A percentile compares a stretch with the other conserved stretches of the same genome.
Conservation (phyloP, 192 early-diverging fungal species). For the Chytriomyces sp. region DNA sequence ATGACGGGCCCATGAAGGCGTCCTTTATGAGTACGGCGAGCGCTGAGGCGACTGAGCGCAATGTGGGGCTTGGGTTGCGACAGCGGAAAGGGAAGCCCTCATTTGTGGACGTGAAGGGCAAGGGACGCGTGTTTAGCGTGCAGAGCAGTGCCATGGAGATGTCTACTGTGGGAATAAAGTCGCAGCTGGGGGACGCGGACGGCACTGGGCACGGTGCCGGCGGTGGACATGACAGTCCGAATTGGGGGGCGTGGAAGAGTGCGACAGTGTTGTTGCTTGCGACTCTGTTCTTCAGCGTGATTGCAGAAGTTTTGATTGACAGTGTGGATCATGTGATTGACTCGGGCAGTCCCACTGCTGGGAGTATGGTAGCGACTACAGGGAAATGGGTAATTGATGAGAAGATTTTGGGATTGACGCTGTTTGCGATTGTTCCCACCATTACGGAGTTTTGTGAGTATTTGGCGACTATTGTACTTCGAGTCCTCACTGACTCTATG, state of each 20-base stretch:
- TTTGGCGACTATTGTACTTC: background rate
- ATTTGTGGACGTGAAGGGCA: background rate
- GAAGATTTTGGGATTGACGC: conserved; percentile 89
- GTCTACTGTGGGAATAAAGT: background rate
- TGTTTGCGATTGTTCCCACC: conserved; percentile 95
- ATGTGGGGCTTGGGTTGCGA: background rate
- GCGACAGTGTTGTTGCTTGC: conserved; percentile 76
- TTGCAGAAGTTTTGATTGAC: conserved; percentile 91
- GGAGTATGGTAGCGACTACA: background rate
- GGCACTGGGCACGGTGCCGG: conserved; percentile 64
- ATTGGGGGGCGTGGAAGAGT: conserved; percentile 84
- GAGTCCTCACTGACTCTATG: conserved; percentile 41
- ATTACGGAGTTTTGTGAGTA: conserved; percentile 84
- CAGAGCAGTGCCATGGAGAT: too few species aligned
- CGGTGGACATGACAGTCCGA: conserved; percentile 87
- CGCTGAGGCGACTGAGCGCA: background rate
- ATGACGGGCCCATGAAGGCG: background rate
- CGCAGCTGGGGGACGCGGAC: conserved; percentile 33
- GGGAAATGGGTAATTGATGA: conserved; percentile 63
- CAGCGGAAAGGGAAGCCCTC: background rate
- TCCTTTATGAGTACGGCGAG: background rate
- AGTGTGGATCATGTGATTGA: conserved; percentile 81
- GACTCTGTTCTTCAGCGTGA: conserved; percentile 81
- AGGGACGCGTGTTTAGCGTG: background rate
- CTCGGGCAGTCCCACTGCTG: conserved; percentile 31